Base-by-base conservation (phyloP, 306 rosid species). In the Pterocarpus macrocarpus region DNA sequence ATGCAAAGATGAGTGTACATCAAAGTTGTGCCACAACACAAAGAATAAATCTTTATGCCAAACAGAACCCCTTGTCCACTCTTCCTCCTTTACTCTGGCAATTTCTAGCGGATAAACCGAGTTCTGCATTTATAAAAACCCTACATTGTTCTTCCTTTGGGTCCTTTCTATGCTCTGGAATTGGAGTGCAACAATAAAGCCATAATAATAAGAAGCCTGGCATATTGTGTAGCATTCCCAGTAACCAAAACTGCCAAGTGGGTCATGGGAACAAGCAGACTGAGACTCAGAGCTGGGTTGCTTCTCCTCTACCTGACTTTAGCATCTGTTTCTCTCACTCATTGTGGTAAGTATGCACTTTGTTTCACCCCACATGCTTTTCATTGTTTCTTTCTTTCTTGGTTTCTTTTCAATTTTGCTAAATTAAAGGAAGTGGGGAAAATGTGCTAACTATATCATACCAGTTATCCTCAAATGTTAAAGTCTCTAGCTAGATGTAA, bases 21-120 rank as follows among this genome's bases (percentile, higher is more conserved):
- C 85, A 85, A 88, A 88, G 82, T 59, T 84, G 84, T 73, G 83
- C 83, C 64, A 77, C 89, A 77, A 77, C 64, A 88, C 71, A 80
- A n/a, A n/a, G 95, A 93, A 93, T 88, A 90, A 85, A 89, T 90
- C 97, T 92, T 89, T 86, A 89, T 82, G 83, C 83, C 90, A 75
- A 78, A 58, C 87, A 45, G 80, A 77, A 50, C 61, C 87, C 41
- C 77, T 67, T 71, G 78, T 76, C 79, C 56, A 69, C 70, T 69
- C 45, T 59, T 82, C 82, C 77, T 69, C 44, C 76, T 69, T 71
- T 56, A 64, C 68, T 73, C 73, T 80, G 81, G 76, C 52, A 64
- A 68, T 33, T 80, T 82, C 85, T 62, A 43, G 79, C 39, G 69
- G 59, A 74, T 12, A 49, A 22, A 75, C 85, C 89, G 63, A 36